Percentiles rank a stretch among this genome's conserved stretches.
These are phyloP conservation scores for Aspergillus baeticus DNA, from an alignment of 495 filamentous ascomycete genomes.

Conservation along the genomic window DNA sequence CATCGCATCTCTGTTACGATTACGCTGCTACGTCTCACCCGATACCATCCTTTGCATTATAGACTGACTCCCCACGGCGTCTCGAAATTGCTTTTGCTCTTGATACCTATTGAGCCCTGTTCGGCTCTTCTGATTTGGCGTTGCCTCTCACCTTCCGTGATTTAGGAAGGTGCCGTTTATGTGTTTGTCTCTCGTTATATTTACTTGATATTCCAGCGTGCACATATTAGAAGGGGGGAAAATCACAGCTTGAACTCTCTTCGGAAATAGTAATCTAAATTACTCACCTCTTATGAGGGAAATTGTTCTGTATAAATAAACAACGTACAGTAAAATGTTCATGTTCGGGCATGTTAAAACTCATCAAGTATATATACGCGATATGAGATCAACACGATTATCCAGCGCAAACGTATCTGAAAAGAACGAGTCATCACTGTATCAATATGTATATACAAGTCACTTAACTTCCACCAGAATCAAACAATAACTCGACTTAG, in stretches of 20 bases:
- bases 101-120: not conserved
- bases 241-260: not conserved
- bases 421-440: not conserved
- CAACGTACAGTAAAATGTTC: not conserved
- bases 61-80: not conserved
- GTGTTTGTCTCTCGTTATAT: not conserved
- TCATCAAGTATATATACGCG: conserved; percentile 2
- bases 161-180: no score
- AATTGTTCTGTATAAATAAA: no score
- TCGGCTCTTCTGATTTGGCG: not conserved
- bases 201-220: conserved; percentile 2
- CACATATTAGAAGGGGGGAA: conserved; percentile 10
- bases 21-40: conserved; percentile 3
- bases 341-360: not conserved
- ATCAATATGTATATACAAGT: not conserved
- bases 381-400: not conserved
- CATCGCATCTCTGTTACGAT: not conserved
- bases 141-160: not conserved
- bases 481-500: not conserved
- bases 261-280: not conserved
- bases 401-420: not conserved
- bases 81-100: not conserved
- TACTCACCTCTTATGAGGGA: not conserved
- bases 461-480: not conserved
- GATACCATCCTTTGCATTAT: conserved; percentile 8